These are phyloP conservation scores for Colletotrichum trifolii DNA, from an alignment of 2,329 filamentous ascomycete species.

Conservation along the genomic window DNA sequence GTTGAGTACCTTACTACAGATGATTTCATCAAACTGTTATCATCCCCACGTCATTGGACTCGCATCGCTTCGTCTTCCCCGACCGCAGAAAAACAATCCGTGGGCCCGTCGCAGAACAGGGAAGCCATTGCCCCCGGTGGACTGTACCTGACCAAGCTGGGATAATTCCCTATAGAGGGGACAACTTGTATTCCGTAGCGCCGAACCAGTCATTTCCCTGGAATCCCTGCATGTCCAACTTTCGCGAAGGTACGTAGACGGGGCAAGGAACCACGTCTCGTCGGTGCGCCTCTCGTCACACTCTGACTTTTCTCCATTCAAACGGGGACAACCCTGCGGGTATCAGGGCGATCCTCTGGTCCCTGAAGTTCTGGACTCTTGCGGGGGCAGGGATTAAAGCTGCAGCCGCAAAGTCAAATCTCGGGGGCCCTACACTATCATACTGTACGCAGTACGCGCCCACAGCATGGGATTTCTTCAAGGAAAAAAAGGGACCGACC, in stretches of 20 bases:
- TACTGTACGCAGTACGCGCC: too few species aligned
- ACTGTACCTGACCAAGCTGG: too few species aligned
- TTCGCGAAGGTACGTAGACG: too few species aligned
- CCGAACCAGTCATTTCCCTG: too few species aligned
- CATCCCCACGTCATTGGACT: conserved; percentile 25
- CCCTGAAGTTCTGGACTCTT: conserved; percentile 35
- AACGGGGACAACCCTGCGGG: conserved; percentile 20
- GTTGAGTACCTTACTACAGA: too few species aligned
- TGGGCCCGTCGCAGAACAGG: not conserved
- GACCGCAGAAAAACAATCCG: not conserved
- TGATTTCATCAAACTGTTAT: not conserved
- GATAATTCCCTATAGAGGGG: too few species aligned
- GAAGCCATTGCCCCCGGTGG: too few species aligned
- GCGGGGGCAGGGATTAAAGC: conserved; percentile 13
- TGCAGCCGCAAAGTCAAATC: conserved; percentile 28
- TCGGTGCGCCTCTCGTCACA: too few species aligned
- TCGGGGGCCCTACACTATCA: conserved; percentile 4
- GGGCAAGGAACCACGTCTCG: too few species aligned
- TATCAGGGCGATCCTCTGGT: conserved; percentile 29
- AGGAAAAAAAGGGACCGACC: too few species aligned
- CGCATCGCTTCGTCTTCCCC: conserved; percentile 17
- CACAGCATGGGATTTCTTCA: not conserved
- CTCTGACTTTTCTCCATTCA: not conserved
- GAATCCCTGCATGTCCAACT: too few species aligned
- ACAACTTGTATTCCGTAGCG: too few species aligned